Percentiles rank a stretch among this genome's conserved stretches.
Conservation (phyloP, 768 basidiomycete genomes). For the Hypholoma fasciculare region DNA sequence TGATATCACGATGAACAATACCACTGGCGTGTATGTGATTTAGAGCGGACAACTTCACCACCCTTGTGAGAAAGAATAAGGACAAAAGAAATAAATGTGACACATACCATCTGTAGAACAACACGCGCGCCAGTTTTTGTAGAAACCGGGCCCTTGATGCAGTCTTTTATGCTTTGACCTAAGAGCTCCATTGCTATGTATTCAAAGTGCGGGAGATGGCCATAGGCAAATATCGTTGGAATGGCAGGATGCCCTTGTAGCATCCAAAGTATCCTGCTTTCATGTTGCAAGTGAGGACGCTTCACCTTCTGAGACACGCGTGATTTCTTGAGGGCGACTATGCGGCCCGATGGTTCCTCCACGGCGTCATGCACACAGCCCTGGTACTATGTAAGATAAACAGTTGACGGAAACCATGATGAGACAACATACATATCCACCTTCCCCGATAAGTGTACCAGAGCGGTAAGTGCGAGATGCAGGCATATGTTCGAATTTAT, state of each 20-base stretch:
- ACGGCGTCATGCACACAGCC: no score
- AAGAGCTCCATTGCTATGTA: conserved; percentile 33
- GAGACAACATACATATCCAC: no score
- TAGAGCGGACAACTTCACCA: no score
- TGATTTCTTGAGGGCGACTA: conserved; percentile 32
- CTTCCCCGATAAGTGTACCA: no score
- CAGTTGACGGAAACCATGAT: no score
- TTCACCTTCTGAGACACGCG: conserved; percentile 28
- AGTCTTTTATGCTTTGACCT: conserved; percentile 21
- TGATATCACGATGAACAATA: conserved; percentile 38
- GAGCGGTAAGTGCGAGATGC: no score
- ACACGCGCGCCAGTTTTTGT: conserved; percentile 23
- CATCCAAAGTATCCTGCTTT: conserved; percentile 24
- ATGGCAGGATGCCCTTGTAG: conserved; percentile 31
- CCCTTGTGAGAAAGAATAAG: conserved; percentile 19
- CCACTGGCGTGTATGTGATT: conserved; percentile 26
- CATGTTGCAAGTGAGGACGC: conserved; percentile 27
- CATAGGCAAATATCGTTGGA: conserved; percentile 30
- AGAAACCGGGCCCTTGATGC: conserved; percentile 13
- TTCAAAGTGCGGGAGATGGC: conserved; percentile 33
- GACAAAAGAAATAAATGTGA: neutral
- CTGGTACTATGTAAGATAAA: no score
- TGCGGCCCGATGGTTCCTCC: no score
- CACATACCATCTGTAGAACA: conserved; percentile 23
- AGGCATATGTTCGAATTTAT: no score